Conservation (phyloP, 2,329 filamentous ascomycete genomes). For the Ophiostoma novo-ulmi region DNA sequence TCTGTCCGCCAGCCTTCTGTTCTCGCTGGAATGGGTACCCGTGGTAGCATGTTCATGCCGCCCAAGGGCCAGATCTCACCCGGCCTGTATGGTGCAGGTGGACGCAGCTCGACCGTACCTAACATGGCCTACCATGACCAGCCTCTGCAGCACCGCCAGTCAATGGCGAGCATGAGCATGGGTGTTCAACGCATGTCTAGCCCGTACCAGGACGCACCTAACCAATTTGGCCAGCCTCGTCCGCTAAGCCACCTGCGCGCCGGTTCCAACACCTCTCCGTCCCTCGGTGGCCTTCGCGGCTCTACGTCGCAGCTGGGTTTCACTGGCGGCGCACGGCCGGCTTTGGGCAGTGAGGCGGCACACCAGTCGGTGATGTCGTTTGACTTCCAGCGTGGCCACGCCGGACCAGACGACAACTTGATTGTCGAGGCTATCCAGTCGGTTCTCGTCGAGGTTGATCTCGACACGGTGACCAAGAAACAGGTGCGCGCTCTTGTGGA, state of each 20-base stretch:
- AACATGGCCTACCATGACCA: constrained; percentile 46
- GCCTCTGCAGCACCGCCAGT: constrained; percentile 58
- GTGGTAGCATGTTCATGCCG: constrained; percentile 68
- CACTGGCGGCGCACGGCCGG: constrained; percentile 43
- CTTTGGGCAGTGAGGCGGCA: constrained; percentile 39
- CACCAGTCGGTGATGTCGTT: constrained; percentile 51
- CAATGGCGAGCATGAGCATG: constrained; percentile 61
- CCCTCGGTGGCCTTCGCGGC: constrained; percentile 37
- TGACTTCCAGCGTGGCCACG: constrained; percentile 55
- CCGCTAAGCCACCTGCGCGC: constrained; percentile 58
- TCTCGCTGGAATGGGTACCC: constrained; percentile 72
- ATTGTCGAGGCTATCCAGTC: constrained; percentile 81
- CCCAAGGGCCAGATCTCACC: constrained; percentile 69
- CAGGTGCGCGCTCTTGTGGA: constrained; percentile 88
- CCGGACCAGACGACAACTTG: constrained; percentile 68
- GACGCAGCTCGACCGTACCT: constrained; percentile 42
- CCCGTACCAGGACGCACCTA: constrained; percentile 53
- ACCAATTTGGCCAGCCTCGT: constrained; percentile 36
- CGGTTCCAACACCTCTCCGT: constrained; percentile 42
- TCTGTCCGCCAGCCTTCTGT: constrained; percentile 85
- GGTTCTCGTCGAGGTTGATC: constrained; percentile 80
- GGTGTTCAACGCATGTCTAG: constrained; percentile 48
- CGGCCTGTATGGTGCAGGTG: constrained; percentile 49
- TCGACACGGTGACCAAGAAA: constrained; percentile 98
- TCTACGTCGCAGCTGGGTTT: constrained; percentile 47